Conservation (phyloP, 1,284 basidiomycete species). For the Takashimella koratensis region DNA sequence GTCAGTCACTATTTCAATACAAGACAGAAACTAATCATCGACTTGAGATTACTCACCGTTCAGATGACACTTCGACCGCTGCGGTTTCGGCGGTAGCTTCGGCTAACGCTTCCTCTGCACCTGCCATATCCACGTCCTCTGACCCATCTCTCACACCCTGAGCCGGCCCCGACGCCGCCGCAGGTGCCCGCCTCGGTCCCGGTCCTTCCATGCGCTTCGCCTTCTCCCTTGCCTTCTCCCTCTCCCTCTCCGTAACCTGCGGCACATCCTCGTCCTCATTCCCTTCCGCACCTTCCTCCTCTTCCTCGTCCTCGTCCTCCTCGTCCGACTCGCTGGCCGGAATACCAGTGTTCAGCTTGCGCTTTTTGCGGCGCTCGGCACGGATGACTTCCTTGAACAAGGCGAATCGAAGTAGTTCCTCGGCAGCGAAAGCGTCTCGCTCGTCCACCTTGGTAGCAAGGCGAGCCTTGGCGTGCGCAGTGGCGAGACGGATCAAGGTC, state of each 20-base stretch:
- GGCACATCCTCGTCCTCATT: conserved; percentile 20
- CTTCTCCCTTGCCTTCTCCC: conserved; percentile 47
- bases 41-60: conserved; percentile 17
- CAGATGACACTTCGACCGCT: conserved; percentile 28
- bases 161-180: conserved; percentile 9
- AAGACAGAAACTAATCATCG: background rate
- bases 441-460: conserved; percentile 81
- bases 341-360: conserved; percentile 67
- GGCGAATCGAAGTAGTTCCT: conserved; percentile 93
- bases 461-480: conserved; percentile 94
- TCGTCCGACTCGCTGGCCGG: conserved; percentile 55
- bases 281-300: conserved; percentile 39
- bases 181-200: conserved; percentile 1
- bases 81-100: conserved; percentile 18
- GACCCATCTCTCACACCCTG: conserved; percentile 51
- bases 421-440: conserved; percentile 82
- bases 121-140: conserved; percentile 63
- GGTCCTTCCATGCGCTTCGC: conserved; percentile 53
- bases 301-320: conserved; percentile 53
- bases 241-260: conserved; percentile 28
- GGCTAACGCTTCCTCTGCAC: conserved; percentile 52
- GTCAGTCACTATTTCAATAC: conserved; percentile 19
- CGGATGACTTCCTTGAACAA: conserved; percentile 96
- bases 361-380: conserved; percentile 64
- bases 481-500: conserved; percentile 95